Evolutionary conservation across 2,329 filamentous ascomycete species (phyloP), one percentile per base, ranked within the genome.

Genomic region (Neopestalotiopsis clavispora): DNA sequence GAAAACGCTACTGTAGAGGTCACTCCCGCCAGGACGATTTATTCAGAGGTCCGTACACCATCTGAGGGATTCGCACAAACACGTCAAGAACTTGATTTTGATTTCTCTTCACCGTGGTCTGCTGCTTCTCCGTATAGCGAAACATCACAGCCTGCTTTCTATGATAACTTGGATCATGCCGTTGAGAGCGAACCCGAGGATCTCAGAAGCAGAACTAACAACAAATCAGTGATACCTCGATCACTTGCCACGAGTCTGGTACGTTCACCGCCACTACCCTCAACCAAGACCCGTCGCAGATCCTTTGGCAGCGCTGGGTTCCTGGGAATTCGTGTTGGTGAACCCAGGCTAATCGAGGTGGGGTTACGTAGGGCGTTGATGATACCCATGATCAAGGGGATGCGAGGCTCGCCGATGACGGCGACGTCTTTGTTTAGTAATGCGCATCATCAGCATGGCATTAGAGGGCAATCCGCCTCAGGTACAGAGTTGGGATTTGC

Each of bases 301-400:
- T 78, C 76, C 0, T 76, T 78, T 64, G 75, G 77, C 68, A 77
- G 76, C 69, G 76, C 77, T 1, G 76, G 75, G 23, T 70, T 77
- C 28, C 72, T 79, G 9, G 76, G 77, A 63, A 75, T 79, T 67
- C 72, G 73, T 61, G 9, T 34, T 59, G 77, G 75, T 45, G 74
- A 74, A 68, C 72, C 73, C 38, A 72, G 74, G 61, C 72, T 74
- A 56, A 70, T 72, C 17, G 67, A 66, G n/a, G 65, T 78, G 2
- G 74, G 72, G 17, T 62, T 76, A 23, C 68, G 75, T 13, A 67
- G 69, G 5, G 71, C 72, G 17, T 67, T 76, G 28, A 67, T 75
- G 42, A 56, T 69, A 58, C 61, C 61, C n/a, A 65, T 68, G 32
- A 62, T 62, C 59, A 62, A 34, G 12, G 34, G 23, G 2, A 60